phyloP scores from a whole-genome alignment of 2,329 filamentous ascomycete genomes.

The Sporothrix variecibatus region DNA sequence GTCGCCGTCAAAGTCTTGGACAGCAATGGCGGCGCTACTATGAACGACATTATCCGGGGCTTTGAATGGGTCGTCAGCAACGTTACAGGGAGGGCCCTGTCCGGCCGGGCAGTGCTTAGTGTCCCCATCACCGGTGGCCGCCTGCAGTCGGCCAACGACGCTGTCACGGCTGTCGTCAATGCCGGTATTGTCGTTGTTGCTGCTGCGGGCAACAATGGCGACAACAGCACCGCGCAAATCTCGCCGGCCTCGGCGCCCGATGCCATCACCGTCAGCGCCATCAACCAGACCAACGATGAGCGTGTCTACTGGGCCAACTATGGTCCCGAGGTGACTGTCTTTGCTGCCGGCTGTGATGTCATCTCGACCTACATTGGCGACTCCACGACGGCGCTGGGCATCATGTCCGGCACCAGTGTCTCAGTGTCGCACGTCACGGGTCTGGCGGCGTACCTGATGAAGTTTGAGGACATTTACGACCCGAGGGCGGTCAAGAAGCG shows the following conservation, averaged over 20 bases:
- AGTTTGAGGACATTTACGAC: slow-evolving; percentile 41
- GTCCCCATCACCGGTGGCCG: slow-evolving; percentile 60
- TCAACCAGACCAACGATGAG: slow-evolving; percentile 52
- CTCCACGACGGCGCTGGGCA: slow-evolving; percentile 47
- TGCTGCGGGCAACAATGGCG: slow-evolving; percentile 62
- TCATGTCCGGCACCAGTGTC: slow-evolving; percentile 33
- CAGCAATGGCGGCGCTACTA: slow-evolving; percentile 49
- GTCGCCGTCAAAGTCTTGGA: slow-evolving; percentile 65
- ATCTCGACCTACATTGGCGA: slow-evolving; percentile 52
- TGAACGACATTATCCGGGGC: slow-evolving; percentile 58
- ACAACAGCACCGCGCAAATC: slow-evolving; percentile 37
- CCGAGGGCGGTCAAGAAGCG: slow-evolving; percentile 63
- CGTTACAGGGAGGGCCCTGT: slow-evolving; percentile 43
- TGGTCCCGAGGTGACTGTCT: slow-evolving; percentile 55
- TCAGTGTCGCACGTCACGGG: slow-evolving; percentile 33
- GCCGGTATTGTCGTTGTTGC: slow-evolving; percentile 59
- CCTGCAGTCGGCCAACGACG: slow-evolving; percentile 56
- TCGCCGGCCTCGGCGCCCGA: slow-evolving; percentile 58
- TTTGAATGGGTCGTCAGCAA: slow-evolving; percentile 58
- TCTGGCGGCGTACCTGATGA: slow-evolving; percentile 34
- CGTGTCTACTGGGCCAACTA: slow-evolving; percentile 62
- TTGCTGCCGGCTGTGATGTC: slow-evolving; percentile 57
- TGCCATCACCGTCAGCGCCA: slow-evolving; percentile 62
- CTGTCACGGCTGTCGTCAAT: slow-evolving; percentile 49
- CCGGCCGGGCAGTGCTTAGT: slow-evolving; percentile 62